A percentile compares a stretch with the other conserved stretches of the same genome.
Evolutionary conservation across 1,284 basidiomycete species (phyloP).

Genomic region (Cystobasidium sp.): DNA sequence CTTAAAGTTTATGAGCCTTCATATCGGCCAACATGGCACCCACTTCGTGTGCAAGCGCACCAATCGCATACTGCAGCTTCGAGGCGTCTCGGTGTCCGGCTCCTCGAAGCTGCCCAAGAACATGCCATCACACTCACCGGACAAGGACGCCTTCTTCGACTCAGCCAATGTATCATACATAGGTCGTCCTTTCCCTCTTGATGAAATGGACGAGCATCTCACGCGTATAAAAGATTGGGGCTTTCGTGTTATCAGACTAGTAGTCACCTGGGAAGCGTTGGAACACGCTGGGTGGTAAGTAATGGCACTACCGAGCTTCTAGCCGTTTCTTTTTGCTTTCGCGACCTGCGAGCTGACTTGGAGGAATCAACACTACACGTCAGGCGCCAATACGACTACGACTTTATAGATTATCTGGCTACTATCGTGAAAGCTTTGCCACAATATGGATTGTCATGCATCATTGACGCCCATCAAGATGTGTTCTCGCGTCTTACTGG

Average conservation of each 20-base stretch:
- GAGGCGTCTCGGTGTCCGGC: slow-evolving; percentile 57
- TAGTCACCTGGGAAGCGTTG: slow-evolving; percentile 95
- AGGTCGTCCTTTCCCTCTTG: slow-evolving; percentile 57
- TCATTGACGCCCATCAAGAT: slow-evolving; percentile 66
- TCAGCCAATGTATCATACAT: slow-evolving; percentile 56
- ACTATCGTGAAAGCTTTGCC: slow-evolving; percentile 75
- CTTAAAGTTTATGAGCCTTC: slow-evolving; percentile 7
- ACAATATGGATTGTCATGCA: slow-evolving; percentile 77
- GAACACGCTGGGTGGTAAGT: slow-evolving; percentile 77
- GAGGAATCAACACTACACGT: no score
- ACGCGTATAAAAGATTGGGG: slow-evolving; percentile 57
- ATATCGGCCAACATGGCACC: slow-evolving; percentile 36
- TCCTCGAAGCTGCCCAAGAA: slow-evolving; percentile 56
- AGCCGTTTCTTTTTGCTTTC: no score
- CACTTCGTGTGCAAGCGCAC: slow-evolving; percentile 32
- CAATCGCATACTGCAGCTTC: slow-evolving; percentile 55
- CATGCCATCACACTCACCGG: slow-evolving; percentile 46
- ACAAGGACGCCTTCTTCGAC: slow-evolving; percentile 53
- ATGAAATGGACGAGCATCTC: slow-evolving; percentile 54
- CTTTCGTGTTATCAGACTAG: slow-evolving; percentile 62
- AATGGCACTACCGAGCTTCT: not conserved
- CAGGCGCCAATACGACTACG: slow-evolving; percentile 74
- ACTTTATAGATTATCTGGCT: slow-evolving; percentile 81
- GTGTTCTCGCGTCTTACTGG: slow-evolving; percentile 95
- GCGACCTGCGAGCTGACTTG: no score